These are phyloP conservation scores for Penicillium parvum DNA, from an alignment of 495 filamentous ascomycete species.

Conservation along the genomic window DNA sequence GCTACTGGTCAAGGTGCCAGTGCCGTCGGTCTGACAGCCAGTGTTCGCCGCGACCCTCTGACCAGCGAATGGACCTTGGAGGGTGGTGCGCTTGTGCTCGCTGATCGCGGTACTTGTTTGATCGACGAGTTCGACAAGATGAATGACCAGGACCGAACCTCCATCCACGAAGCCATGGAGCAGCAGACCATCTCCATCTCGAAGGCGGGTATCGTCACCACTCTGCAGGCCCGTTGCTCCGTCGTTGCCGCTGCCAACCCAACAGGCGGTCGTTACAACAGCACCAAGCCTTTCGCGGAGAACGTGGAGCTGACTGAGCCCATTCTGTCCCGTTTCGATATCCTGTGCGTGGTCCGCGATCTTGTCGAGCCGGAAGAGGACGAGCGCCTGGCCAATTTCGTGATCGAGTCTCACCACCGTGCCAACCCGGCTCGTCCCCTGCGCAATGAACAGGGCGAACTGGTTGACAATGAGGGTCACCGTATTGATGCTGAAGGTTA, in stretches of 20 bases:
- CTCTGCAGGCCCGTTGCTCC: conserved; percentile 93
- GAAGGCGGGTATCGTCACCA: conserved; percentile 98
- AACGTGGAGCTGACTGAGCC: conserved; percentile 98
- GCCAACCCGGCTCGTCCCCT: conserved; percentile 68
- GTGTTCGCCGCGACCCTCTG: conserved; percentile 90
- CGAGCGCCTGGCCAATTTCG: conserved; percentile 90
- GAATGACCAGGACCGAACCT: conserved; percentile 98
- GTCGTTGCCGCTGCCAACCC: conserved; percentile 98
- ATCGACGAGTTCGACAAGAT: conserved; percentile 99
- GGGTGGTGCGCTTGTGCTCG: conserved; percentile 92
- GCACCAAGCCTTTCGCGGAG: conserved; percentile 86
- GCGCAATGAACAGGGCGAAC: conserved; percentile 51
- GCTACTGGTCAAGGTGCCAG: conserved; percentile 96
- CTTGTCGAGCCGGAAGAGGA: conserved; percentile 96
- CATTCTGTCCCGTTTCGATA: conserved; percentile 97
- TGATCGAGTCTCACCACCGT: conserved; percentile 86
- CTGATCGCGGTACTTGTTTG: conserved; percentile 90
- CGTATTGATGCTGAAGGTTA: conserved; percentile 44
- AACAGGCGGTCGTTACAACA: conserved; percentile 94
- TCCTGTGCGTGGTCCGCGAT: conserved; percentile 94
- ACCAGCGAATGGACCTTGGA: conserved; percentile 98
- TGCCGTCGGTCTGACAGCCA: conserved; percentile 96
- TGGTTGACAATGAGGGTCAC: conserved; percentile 59
- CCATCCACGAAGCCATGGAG: conserved; percentile 99
- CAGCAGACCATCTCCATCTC: conserved; percentile 99